Percentiles rank a stretch among this genome's conserved stretches.
Conservation (phyloP, 129 eudicot genomes). For the Mikania micrantha region DNA sequence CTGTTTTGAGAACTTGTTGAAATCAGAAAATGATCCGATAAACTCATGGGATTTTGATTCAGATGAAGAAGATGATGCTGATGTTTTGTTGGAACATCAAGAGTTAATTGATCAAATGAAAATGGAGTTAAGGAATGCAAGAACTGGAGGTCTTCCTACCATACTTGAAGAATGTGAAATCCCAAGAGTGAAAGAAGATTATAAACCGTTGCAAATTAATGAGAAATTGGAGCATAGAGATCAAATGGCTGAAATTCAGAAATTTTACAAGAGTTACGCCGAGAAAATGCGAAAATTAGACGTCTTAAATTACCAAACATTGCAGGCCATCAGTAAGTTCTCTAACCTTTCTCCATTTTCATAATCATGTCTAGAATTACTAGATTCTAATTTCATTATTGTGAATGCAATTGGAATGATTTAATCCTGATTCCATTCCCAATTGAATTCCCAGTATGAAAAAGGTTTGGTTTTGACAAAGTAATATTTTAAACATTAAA, state of each 20-base stretch:
- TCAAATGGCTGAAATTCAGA: conserved; percentile 65
- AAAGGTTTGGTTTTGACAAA: conserved; percentile 12
- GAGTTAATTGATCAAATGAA: conserved; percentile 70
- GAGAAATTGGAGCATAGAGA: conserved; percentile 70
- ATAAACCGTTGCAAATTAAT: conserved; percentile 61
- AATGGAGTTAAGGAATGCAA: conserved; percentile 53
- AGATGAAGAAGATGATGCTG: conserved; percentile 54
- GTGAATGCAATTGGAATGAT: neutral
- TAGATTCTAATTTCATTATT: neutral
- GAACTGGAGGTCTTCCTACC: conserved; percentile 65
- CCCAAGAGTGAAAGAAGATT: conserved; percentile 58
- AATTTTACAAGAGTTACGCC: conserved; percentile 66
- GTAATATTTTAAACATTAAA: neutral
- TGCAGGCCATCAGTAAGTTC: conserved; percentile 89
- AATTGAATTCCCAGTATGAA: neutral
- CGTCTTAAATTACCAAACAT: conserved; percentile 75
- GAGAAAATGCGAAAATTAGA: conserved; percentile 89
- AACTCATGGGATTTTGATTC: conserved; percentile 33
- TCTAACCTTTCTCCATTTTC: neutral
- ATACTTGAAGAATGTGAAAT: conserved; percentile 83
- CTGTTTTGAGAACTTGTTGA: conserved; percentile 1
- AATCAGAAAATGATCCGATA: conserved; percentile 6
- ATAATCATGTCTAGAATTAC: neutral
- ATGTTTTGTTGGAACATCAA: conserved; percentile 54
- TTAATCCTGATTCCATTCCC: neutral